Evolutionary conservation across 2,329 filamentous ascomycete species (phyloP).

Genomic region (Paecilomyces niveus): DNA sequence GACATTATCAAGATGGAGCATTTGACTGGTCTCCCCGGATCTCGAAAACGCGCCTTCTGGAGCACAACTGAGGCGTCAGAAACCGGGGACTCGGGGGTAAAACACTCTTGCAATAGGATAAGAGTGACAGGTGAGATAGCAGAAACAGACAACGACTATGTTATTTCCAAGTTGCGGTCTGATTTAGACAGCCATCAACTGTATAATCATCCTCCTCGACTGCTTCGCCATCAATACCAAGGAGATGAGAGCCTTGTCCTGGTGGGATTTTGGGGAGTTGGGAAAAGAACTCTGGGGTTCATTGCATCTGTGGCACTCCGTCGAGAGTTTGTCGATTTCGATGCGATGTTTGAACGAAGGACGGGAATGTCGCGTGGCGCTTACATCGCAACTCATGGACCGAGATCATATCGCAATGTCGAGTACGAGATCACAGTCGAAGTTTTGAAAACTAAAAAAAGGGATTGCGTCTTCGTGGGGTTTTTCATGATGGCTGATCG

Average conservation of each 20-base stretch:
- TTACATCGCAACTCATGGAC: conserved; percentile 54
- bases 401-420: conserved; percentile 51
- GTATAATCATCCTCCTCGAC: neutral
- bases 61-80: neutral
- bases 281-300: conserved; percentile 65
- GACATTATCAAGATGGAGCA: neutral
- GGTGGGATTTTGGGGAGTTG: conserved; percentile 61
- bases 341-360: conserved; percentile 48
- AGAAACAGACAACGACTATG: neutral
- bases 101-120: neutral
- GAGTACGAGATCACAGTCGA: conserved; percentile 53
- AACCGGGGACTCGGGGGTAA: neutral
- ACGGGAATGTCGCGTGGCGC: conserved; percentile 50
- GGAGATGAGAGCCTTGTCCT: conserved; percentile 47
- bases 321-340: conserved; percentile 58
- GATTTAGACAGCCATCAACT: neutral
- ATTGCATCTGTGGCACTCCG: conserved; percentile 64
- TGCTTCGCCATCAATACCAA: conserved; percentile 8
- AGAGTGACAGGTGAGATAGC: neutral
- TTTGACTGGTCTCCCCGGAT: conserved; percentile 51
- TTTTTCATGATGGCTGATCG: conserved; percentile 58
- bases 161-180: neutral
- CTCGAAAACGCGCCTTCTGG: conserved; percentile 19
- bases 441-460: conserved; percentile 38
- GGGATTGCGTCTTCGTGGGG: conserved; percentile 59